Base-by-base conservation (phyloP, 2,329 filamentous ascomycete genomes). In the Sporothrix euskadiensis region DNA sequence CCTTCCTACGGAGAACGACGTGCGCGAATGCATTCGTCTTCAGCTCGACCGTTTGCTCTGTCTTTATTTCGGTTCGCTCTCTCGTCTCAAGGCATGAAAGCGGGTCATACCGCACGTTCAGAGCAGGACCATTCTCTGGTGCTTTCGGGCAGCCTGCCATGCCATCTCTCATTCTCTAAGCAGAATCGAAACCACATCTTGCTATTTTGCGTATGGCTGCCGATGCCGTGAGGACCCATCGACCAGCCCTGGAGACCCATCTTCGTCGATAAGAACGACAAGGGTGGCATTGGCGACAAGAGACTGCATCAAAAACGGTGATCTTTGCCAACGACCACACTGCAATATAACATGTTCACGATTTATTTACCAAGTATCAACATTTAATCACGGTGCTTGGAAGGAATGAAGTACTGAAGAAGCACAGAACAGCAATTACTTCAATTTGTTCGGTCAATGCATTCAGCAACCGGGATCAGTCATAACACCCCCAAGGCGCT, bases 1-100 rank as follows among this genome's bases (percentile, higher is more conserved):
- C 22, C 61, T 47, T 66, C 22, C 39, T 2, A 47, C 61, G 61
- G 63, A 66, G 22, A 66, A 66, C 63, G 63, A 49, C 63, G 22
- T 66, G 16, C 63, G 63, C 22, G 41, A 47, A 49, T 49, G 63
- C 41, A 32, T 19, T 49, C n/a, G 4, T 41, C 32, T 4, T 26
- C 5, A 19, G 30, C 59, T 41, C 8, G n/a, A 44, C 59, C n/a
- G 22, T 41, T 26, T 22, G n/a, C 59, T 8, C 35, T 41, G 59
- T 22, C 59, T 7, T 32, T 26, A 26, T 19, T 49, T 10, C 30
- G 22, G 4, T 26, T 49, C 41, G n/a, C n/a, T 41, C n/a, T 41
- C 59, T 22, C 35, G 39, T 16, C 35, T 65, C 35, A 9, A 65
- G n/a, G n/a, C 32, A 49, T 22, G 41, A 66, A 49, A 49, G 63